These are phyloP conservation scores for Gnomoniopsis smithogilvyi DNA, from an alignment of 2,329 filamentous ascomycete species.

Conservation along the genomic window DNA sequence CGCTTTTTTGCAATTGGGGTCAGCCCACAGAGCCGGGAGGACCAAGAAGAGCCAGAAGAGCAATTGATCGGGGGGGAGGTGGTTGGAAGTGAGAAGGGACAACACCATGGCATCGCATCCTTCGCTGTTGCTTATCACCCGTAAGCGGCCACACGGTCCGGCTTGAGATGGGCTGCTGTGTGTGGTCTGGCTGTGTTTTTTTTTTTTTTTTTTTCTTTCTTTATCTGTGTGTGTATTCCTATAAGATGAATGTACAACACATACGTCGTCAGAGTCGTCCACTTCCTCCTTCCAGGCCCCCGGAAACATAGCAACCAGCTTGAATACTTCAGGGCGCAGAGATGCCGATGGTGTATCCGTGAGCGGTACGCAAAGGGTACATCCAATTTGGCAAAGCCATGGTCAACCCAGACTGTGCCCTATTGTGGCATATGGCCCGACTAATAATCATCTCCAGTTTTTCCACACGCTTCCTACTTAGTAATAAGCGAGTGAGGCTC, in stretches of 20 bases:
- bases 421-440: conserved; percentile 4
- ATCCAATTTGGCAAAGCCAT: conserved; percentile 9
- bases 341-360: too few relatives aligned
- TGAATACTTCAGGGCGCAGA: too few relatives aligned
- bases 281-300: too few relatives aligned
- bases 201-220: too few relatives aligned
- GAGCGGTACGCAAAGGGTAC: background rate
- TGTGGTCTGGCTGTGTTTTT: conserved; percentile 17
- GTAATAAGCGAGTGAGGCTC: background rate
- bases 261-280: too few relatives aligned
- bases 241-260: too few relatives aligned
- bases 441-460: background rate
- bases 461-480: background rate
- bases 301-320: too few relatives aligned
- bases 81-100: background rate
- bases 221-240: background rate
- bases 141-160: conserved; percentile 11
- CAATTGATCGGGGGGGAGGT: background rate
- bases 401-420: conserved; percentile 1
- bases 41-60: background rate
- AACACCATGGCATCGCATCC: background rate
- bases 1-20: background rate
- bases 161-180: conserved; percentile 7
- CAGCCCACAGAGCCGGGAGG: background rate
- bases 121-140: conserved; percentile 8